Evolutionary conservation across 192 early-diverging fungal genomes (phyloP), one percentile per base, ranked within the genome.

Genomic region (Coemansia sp.): DNA sequence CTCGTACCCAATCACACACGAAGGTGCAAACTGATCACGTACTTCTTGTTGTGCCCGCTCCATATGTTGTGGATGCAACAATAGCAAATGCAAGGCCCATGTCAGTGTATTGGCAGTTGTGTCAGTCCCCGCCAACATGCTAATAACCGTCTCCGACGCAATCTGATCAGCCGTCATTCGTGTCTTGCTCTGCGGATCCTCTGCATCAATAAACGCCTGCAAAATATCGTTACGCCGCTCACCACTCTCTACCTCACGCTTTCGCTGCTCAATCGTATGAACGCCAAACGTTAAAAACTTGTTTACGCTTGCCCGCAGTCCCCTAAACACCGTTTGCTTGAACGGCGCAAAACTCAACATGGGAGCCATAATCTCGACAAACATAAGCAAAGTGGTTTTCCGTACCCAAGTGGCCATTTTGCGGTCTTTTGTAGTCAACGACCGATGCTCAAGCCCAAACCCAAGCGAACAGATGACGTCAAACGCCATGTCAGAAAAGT

Each of bases 161-260:
- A 81, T 66, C 47, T 81, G 72, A 19, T 37, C 37, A 9, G 62
- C 5, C 3, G 72, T 75, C 78, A 81, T 75, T 1, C 38, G 57
- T 37, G 68, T 52, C 17, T 62, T 50, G 3, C 69, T 67, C 16
- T 72, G 63, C 4, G 65, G 65, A 48, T 81, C 78, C 60, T 75
- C 63, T 0, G 73, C 72, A 45, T 81, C 78, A 48, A 81, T 68
- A 22, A 75, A 75, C 2, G 73, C 50, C 57, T 81, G 78, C 57
- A 81, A 43, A 5, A 81, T 47, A 45, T 81, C 78, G 4, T 51
- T 61, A 17, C 69, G 78, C 29, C 62, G 29, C n/a, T 4, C 55
- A 0, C 21, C 50, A 23, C 8, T 43, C 8, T 43, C 12, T 11
- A 43, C 12, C 8, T 43, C 41, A 4, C 41, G 12, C 37, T 57